Percentiles rank a stretch among this genome's conserved stretches.
These are phyloP conservation scores for Pichia sp. DNA, from an alignment of 1,139 yeast species.

Conservation along the genomic window DNA sequence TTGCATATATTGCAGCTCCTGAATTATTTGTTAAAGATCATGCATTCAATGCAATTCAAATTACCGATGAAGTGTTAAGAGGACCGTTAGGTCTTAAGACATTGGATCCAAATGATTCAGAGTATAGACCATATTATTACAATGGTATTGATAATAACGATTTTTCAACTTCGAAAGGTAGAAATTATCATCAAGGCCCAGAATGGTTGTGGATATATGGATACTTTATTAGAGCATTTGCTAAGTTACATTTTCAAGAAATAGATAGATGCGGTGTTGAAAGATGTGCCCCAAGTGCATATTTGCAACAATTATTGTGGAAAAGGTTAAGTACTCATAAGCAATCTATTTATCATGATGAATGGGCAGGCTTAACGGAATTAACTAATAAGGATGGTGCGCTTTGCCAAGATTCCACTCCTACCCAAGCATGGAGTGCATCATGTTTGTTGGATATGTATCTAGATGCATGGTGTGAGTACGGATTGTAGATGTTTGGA, in stretches of 20 bases:
- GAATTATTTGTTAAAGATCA: conserved; percentile 64
- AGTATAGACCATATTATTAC: conserved; percentile 82
- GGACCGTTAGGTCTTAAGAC: conserved; percentile 94
- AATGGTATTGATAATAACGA: conserved; percentile 78
- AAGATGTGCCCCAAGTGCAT: conserved; percentile 36
- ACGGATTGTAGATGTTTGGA: background rate
- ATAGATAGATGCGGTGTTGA: conserved; percentile 24
- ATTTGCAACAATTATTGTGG: conserved; percentile 38
- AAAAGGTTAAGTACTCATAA: conserved; percentile 59
- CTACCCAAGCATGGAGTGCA: conserved; percentile 96
- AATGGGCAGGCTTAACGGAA: conserved; percentile 94
- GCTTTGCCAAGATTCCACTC: conserved; percentile 78
- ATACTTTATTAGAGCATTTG: conserved; percentile 73
- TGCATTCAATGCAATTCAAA: conserved; percentile 57
- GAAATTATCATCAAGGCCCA: conserved; percentile 98
- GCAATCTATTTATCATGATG: conserved; percentile 62
- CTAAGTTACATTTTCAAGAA: conserved; percentile 43
- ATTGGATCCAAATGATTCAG: conserved; percentile 84
- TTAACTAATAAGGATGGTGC: conserved; percentile 84
- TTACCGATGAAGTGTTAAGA: conserved; percentile 68
- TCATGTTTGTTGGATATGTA: conserved; percentile 79
- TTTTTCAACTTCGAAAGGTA: conserved; percentile 89
- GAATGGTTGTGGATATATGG: conserved; percentile 97
- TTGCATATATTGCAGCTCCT: conserved; percentile 92
- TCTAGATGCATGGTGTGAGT: conserved; percentile 38